A percentile compares a stretch with the other conserved stretches of the same genome.
phyloP scores from a whole-genome alignment of 2,329 filamentous ascomycete species.

The Phialocephala sp. region DNA sequence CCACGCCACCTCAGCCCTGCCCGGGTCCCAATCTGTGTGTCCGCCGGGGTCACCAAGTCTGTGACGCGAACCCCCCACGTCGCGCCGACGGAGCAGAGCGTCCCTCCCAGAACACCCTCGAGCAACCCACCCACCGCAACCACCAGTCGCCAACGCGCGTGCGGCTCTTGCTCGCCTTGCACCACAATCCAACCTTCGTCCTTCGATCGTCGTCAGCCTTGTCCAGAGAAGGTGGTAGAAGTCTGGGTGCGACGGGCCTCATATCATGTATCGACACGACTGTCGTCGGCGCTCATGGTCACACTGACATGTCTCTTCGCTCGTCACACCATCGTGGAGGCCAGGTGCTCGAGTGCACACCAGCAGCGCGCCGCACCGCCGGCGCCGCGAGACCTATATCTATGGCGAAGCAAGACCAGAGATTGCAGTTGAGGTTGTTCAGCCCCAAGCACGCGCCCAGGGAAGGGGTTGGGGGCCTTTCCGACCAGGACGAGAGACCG shows the following conservation, averaged over 20 bases:
- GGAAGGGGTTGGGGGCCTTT: not conserved
- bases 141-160: not conserved
- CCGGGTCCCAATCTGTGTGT: not conserved
- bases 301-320: conserved; percentile 3
- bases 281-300: not conserved
- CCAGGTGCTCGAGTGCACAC: not conserved
- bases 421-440: not conserved
- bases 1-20: not conserved
- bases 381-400: not conserved
- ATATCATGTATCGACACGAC: conserved; percentile 1
- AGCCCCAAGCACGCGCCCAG: not conserved
- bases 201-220: not conserved
- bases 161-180: conserved; percentile 8
- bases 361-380: not conserved
- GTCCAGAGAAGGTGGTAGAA: not conserved
- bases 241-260: not conserved
- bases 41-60: not conserved
- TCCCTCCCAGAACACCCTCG: not conserved
- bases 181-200: not conserved
- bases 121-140: too few species aligned
- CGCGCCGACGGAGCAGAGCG: not conserved
- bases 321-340: not conserved
- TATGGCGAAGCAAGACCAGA: conserved; percentile 7
- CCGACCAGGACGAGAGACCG: not conserved
- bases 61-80: conserved; percentile 1